phyloP scores from a whole-genome alignment of 441 rosid genomes.

The Capsella rubella region DNA sequence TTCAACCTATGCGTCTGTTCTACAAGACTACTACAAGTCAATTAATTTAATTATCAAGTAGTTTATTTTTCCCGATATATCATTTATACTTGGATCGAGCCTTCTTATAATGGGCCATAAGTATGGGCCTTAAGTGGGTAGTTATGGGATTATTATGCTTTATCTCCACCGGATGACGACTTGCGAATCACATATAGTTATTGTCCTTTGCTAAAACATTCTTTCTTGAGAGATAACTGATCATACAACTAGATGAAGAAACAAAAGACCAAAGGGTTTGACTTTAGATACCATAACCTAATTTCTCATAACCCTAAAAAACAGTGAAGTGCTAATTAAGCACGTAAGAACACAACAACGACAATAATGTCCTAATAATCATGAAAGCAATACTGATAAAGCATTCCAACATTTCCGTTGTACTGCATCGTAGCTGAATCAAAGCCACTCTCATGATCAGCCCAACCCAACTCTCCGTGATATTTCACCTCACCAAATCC shows the following conservation, averaged over 20 bases:
- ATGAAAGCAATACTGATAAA: conserved; percentile 38
- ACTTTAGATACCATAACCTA: conserved; percentile 14
- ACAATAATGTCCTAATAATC: conserved; percentile 25
- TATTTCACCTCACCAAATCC: conserved; percentile 33
- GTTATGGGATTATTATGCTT: neutral
- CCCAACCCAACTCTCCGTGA: conserved; percentile 43
- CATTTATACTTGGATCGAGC: neutral
- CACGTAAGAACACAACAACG: conserved; percentile 12
- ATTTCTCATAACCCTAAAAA: conserved; percentile 25
- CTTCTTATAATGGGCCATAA: neutral
- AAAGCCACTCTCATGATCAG: conserved; percentile 30
- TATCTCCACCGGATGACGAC: too few relatives aligned
- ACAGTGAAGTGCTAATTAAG: neutral
- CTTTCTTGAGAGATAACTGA: conserved; percentile 3
- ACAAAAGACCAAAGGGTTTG: conserved; percentile 16
- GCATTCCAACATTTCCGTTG: conserved; percentile 36
- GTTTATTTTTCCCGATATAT: neutral
- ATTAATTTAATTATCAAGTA: neutral
- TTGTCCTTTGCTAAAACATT: conserved; percentile 11
- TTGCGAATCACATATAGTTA: too few relatives aligned
- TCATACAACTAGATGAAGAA: conserved; percentile 25
- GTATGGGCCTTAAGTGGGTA: neutral
- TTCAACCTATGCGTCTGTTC: conserved; percentile 26
- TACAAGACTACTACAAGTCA: neutral
- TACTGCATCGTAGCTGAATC: conserved; percentile 37